Evolutionary conservation across 148 eudicot species (phyloP).

Genomic region (Cornus kousa): DNA sequence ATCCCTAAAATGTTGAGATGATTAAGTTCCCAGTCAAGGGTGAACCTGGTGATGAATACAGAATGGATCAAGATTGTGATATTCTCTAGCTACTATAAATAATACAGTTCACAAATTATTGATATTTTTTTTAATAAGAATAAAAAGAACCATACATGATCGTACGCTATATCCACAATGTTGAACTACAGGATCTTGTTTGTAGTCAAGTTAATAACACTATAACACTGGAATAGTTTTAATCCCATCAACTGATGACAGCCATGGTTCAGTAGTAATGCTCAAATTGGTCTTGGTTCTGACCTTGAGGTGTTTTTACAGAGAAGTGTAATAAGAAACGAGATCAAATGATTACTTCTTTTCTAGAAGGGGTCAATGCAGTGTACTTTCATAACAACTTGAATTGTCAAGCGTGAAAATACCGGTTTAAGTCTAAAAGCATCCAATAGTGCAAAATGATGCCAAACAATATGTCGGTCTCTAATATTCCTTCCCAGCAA

Average conservation of each 20-base stretch:
- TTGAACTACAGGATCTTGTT: background rate
- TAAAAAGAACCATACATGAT: background rate
- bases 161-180: background rate
- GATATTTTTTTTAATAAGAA: background rate
- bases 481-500: no score
- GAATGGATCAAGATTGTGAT: background rate
- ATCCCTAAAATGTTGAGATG: background rate
- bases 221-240: no score
- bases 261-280: background rate
- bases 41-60: background rate
- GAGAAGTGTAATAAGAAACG: no score
- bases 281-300: background rate
- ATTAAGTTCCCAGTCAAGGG: background rate
- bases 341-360: background rate
- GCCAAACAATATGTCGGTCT: background rate
- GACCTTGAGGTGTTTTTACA: no score
- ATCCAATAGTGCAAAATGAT: background rate
- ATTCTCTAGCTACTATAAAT: background rate
- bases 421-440: no score
- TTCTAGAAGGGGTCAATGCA: background rate
- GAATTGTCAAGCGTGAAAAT: no score
- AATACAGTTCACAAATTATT: background rate
- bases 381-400: no score
- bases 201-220: constrained; percentile 6
- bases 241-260: background rate